A percentile compares a stretch with the other conserved stretches of the same genome.
These are phyloP conservation scores for Pythium sukuiense DNA, from an alignment of 352 stramenopile genomes.

Conservation along the genomic window DNA sequence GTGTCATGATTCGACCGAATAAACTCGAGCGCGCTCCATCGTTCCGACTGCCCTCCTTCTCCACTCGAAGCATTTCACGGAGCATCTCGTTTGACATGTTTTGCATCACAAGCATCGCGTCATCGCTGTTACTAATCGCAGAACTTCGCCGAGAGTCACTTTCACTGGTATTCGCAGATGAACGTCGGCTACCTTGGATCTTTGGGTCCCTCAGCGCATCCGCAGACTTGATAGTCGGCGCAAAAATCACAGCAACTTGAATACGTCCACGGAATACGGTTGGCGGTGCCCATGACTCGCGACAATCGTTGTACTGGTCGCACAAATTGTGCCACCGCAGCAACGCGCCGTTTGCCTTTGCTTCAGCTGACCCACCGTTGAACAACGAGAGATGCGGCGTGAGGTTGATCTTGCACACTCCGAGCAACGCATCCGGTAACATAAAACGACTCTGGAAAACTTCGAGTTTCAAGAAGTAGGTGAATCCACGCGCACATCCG, in stretches of 20 bases:
- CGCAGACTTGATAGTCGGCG: conserved; percentile 56
- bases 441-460: conserved; percentile 87
- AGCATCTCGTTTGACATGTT: conserved; percentile 60
- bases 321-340: conserved; percentile 85
- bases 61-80: conserved; percentile 49
- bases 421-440: conserved; percentile 71
- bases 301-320: conserved; percentile 86
- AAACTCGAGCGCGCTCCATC: conserved; percentile 7
- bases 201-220: conserved; percentile 49
- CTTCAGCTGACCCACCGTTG: conserved; percentile 69
- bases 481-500: conserved; percentile 67
- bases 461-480: conserved; percentile 80
- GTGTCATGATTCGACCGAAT: conserved; percentile 12
- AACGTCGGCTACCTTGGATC: conserved; percentile 34
- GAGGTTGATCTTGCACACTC: conserved; percentile 85
- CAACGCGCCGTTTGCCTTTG: conserved; percentile 77
- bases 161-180: neutral
- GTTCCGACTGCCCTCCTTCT: conserved; percentile 34
- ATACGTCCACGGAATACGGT: conserved; percentile 81
- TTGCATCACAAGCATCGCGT: conserved; percentile 46
- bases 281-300: conserved; percentile 79
- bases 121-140: conserved; percentile 29
- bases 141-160: conserved; percentile 22
- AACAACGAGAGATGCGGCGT: conserved; percentile 81
- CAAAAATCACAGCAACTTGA: conserved; percentile 79